Percentiles rank a stretch among this genome's conserved stretches.
Evolutionary conservation across 495 filamentous ascomycete species (phyloP).

Genomic region (Penicillium odoratum): DNA sequence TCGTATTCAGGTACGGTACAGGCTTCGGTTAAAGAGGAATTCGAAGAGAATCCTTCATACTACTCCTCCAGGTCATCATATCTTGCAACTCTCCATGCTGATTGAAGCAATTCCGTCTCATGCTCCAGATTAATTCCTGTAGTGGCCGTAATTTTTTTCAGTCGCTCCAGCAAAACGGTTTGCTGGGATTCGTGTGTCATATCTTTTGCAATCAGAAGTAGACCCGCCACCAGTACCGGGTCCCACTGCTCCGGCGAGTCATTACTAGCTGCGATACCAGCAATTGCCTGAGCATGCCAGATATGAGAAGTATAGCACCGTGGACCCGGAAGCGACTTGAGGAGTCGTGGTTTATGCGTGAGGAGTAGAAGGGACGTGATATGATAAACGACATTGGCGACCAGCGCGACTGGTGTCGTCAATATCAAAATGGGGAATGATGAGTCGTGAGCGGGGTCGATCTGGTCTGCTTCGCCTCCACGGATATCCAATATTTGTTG

Average conservation of each 20-base stretch:
- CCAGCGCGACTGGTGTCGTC: conserved; percentile 33
- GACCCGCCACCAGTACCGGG: conserved; percentile 23
- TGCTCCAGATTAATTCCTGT: conserved; percentile 24
- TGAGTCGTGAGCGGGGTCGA: conserved; percentile 27
- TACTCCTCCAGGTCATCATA: conserved; percentile 15
- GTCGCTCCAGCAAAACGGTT: conserved; percentile 14
- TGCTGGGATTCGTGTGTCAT: conserved; percentile 33
- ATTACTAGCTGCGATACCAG: conserved; percentile 27
- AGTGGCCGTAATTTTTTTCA: conserved; percentile 16
- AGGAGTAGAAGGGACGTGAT: conserved; percentile 25
- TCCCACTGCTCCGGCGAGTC: conserved; percentile 32
- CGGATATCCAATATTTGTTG: neutral
- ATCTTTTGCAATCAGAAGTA: conserved; percentile 22
- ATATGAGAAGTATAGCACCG: conserved; percentile 29
- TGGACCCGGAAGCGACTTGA: conserved; percentile 29
- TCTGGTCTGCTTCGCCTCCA: conserved; percentile 24
- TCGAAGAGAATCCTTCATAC: no score
- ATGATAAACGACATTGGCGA: conserved; percentile 29
- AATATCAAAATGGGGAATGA: conserved; percentile 29
- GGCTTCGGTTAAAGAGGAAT: no score
- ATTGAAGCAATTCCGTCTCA: conserved; percentile 17
- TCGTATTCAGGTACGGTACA: no score
- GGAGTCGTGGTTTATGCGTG: conserved; percentile 25
- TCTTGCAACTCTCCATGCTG: conserved; percentile 23
- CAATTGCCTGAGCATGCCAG: conserved; percentile 31